Conservation (phyloP, 75 land plant species). For the Larix kaempferi region DNA sequence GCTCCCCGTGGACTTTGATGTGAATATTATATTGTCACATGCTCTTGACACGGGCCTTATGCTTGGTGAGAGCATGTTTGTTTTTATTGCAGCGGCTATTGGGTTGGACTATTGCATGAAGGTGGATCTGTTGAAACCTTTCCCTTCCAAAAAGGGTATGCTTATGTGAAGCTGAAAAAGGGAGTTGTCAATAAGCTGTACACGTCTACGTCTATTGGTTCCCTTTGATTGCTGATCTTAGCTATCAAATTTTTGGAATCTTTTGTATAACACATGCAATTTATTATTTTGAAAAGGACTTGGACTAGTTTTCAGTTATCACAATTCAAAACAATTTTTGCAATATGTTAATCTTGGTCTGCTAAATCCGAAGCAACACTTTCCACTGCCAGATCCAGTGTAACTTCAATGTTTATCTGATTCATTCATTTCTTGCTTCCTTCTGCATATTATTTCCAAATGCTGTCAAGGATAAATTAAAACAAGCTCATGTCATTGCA, state of each 20-base stretch:
- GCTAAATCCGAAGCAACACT: background rate
- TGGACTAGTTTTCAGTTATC: background rate
- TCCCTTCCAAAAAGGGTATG: conserved; percentile 33
- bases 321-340: background rate
- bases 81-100: conserved; percentile 71
- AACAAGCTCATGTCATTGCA: background rate
- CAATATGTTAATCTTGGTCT: background rate
- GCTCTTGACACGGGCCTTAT: conserved; percentile 46
- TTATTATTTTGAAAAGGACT: background rate
- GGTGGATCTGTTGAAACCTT: conserved; percentile 65
- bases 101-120: conserved; percentile 79
- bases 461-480: background rate
- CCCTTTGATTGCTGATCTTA: background rate
- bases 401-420: background rate
- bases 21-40: conserved; percentile 30
- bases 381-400: background rate
- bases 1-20: conserved; percentile 36
- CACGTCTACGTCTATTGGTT: background rate
- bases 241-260: background rate
- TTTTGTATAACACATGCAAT: background rate
- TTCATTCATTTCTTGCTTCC: background rate
- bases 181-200: background rate
- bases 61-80: conserved; percentile 49
- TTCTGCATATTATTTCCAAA: background rate
- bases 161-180: background rate